Conservation (phyloP, 148 eudicot species). For the Limonium bicolor region DNA sequence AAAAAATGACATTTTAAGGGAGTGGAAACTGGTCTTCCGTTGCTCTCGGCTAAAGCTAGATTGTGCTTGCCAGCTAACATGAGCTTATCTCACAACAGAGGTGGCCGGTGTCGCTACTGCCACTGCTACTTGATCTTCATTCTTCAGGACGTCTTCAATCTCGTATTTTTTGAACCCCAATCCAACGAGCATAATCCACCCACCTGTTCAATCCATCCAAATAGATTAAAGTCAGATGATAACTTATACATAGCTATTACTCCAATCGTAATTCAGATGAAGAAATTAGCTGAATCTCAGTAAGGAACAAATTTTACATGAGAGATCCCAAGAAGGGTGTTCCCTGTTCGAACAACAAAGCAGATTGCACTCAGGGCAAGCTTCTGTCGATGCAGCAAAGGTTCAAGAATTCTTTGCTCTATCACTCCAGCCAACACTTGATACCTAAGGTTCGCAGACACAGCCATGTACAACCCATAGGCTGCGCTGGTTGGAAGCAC, state of each 20-base stretch:
- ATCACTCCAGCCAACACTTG: slow-evolving; percentile 78
- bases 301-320: slow-evolving; percentile 26
- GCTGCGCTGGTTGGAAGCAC: slow-evolving; percentile 58
- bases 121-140: no score
- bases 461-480: slow-evolving; percentile 74
- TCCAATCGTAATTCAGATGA: no score
- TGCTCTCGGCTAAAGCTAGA: no score
- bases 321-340: slow-evolving; percentile 77
- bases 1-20: no score
- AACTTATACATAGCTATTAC: neutral
- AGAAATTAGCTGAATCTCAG: no score
- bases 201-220: slow-evolving; percentile 30
- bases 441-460: slow-evolving; percentile 89
- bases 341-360: slow-evolving; percentile 82
- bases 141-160: no score
- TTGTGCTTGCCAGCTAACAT: no score
- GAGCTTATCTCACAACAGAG: no score
- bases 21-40: no score
- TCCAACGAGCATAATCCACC: slow-evolving; percentile 92
- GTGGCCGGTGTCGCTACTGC: no score
- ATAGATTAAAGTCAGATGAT: neutral
- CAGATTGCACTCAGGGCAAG: slow-evolving; percentile 53
- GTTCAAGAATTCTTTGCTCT: slow-evolving; percentile 73
- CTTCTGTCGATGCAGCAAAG: slow-evolving; percentile 68
- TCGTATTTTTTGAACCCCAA: slow-evolving; percentile 56